Evolutionary conservation across 1,284 basidiomycete species (phyloP), one percentile per base, ranked within the genome.

Genomic region (Ustilago sp.): DNA sequence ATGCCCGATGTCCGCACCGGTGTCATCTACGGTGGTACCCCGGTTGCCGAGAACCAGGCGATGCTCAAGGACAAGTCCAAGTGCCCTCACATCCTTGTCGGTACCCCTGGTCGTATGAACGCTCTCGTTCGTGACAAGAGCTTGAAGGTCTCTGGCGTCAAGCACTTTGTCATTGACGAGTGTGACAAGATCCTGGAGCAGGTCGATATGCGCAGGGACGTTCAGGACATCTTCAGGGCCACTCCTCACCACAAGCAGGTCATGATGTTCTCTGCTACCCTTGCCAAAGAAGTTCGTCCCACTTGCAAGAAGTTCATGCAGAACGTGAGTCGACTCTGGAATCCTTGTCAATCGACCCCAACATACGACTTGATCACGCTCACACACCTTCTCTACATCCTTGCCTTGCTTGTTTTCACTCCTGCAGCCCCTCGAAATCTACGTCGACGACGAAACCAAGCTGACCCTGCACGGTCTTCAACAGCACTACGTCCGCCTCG

Each of bases 121-220:
- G 84, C 80, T 8, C 77, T 86, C 19, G 83, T 85, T 32, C 77
- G 83, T n/a, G 84, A 86, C 70, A 85, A 85, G 79, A 70, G 61
- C 39, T 75, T 86, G 52, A 86, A 86, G 77, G 79, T 72, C 8
- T 76, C 77, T 19, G 83, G 83, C 31, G 84, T 86, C 68, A 86
- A 86, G 89, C 95, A 98, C 89, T 99, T 99, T 88, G 95, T 98
- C 73, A 90, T 99, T 87, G 97, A 99, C 90, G 97, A 99, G 89
- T 99, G 97, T 90, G 97, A 99, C 91, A 99, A 99, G 91, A 98
- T 99, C 94, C 92, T 99, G 87, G 97, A 99, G 91, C 93, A 95
- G 91, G 94, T 99, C 89, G 96, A 99, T 92, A 99, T 99, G 97
- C 96, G 97, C 88, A 94, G 97, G 83, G 97, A 99, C 87, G 96